These are phyloP conservation scores for Umbilicus rupestris DNA, from an alignment of 164 flowering plant species.

Conservation along the genomic window DNA sequence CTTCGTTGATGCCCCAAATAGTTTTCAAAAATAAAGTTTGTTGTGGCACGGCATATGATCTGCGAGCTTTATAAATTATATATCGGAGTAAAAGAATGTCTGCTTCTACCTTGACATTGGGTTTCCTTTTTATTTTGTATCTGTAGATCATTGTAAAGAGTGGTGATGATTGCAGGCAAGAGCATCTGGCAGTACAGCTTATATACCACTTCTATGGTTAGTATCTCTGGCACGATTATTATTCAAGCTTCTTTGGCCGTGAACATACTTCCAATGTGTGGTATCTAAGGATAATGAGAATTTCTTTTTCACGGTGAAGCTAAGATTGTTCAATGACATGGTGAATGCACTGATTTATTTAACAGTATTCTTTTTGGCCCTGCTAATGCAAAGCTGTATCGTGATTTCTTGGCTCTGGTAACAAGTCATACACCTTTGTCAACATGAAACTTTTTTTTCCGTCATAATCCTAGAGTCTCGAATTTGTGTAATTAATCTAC, in stretches of 20 bases:
- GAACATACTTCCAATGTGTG: not conserved
- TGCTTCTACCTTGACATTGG: not conserved
- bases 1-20: not conserved
- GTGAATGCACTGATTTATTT: not conserved
- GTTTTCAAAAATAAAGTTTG: not conserved
- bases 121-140: conserved; percentile 1
- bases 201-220: conserved; percentile 93
- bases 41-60: not conserved
- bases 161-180: conserved; percentile 99
- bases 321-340: not conserved
- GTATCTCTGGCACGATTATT: conserved; percentile 10
- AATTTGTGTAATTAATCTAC: no score
- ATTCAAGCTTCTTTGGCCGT: not conserved
- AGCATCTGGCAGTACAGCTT: conserved; percentile 98
- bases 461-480: no score
- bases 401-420: not conserved
- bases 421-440: not conserved
- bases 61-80: not conserved
- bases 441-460: not conserved
- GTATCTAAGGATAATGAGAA: not conserved
- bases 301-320: not conserved
- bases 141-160: conserved; percentile 87
- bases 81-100: not conserved
- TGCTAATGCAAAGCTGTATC: not conserved
- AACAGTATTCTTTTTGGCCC: not conserved